Percentiles rank a stretch among this genome's conserved stretches.
These are phyloP conservation scores for Oxalis stricta DNA, from an alignment of 441 rosid genomes.

Conservation along the genomic window DNA sequence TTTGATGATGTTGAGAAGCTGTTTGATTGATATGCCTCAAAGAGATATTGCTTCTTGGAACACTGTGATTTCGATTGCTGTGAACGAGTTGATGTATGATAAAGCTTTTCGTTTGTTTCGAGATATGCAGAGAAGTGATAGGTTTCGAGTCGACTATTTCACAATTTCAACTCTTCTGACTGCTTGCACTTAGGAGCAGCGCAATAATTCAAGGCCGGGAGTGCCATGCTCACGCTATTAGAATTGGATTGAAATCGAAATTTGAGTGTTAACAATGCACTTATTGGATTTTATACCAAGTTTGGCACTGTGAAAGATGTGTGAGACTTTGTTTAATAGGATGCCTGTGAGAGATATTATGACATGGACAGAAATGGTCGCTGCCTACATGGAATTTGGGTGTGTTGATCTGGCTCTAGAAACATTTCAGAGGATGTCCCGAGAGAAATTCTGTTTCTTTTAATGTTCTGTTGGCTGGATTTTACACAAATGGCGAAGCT, in stretches of 20 bases:
- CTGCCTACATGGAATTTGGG: conserved; percentile 55
- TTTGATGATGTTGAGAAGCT: conserved; percentile 23
- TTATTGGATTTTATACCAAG: conserved; percentile 46
- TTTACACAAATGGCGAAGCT: conserved; percentile 40
- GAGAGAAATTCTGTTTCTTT: conserved; percentile 44
- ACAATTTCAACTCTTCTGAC: conserved; percentile 47
- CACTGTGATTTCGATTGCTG: conserved; percentile 49
- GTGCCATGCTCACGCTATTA: conserved; percentile 48
- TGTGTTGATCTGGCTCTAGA: conserved; percentile 44
- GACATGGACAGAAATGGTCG: conserved; percentile 56
- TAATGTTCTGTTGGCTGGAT: conserved; percentile 56
- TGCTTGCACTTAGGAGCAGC: conserved; percentile 34
- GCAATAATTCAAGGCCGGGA: conserved; percentile 37
- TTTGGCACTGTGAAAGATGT: conserved; percentile 32
- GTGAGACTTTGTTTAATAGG: conserved; percentile 28
- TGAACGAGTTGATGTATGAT: conserved; percentile 22
- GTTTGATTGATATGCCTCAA: conserved; percentile 53
- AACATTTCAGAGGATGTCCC: conserved; percentile 41
- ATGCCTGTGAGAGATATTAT: conserved; percentile 42
- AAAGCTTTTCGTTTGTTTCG: conserved; percentile 35
- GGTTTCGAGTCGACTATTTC: conserved; percentile 33
- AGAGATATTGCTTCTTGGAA: conserved; percentile 68
- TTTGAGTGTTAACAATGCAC: conserved; percentile 52
- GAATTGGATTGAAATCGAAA: conserved; percentile 35
- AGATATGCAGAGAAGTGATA: conserved; percentile 21